Evolutionary conservation across 331 rosid genomes (phyloP).

Genomic region (Erythrophleum ivorense): DNA sequence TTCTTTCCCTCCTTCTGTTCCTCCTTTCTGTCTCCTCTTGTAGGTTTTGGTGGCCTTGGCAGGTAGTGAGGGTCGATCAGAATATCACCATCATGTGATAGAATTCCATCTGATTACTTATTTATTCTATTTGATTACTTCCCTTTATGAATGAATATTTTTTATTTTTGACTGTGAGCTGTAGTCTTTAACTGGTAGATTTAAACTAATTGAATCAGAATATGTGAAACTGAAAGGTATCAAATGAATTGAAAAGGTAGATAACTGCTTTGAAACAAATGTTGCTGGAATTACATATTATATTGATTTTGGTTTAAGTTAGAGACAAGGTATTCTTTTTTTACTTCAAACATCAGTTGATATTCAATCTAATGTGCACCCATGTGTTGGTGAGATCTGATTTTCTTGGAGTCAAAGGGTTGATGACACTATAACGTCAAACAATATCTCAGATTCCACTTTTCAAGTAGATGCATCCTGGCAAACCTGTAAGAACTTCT

Average conservation of each 20-base stretch:
- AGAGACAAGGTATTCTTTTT: constrained; percentile 68
- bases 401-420: constrained; percentile 54
- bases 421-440: constrained; percentile 58
- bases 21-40: no score
- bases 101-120: no score
- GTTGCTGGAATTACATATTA: constrained; percentile 89
- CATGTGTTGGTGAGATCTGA: constrained; percentile 32
- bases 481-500: constrained; percentile 90
- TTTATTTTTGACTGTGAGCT: background rate
- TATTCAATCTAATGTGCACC: constrained; percentile 27
- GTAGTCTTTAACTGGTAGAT: background rate
- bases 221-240: constrained; percentile 34
- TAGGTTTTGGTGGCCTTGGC: no score
- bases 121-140: no score
- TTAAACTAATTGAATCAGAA: constrained; percentile 15
- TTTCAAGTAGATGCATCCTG: constrained; percentile 94
- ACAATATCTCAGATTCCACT: constrained; percentile 61
- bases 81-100: no score
- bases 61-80: no score
- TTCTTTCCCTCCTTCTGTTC: no score
- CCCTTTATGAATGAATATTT: background rate
- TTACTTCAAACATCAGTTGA: constrained; percentile 4
- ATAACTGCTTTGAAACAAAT: constrained; percentile 75
- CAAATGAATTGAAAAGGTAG: constrained; percentile 68
- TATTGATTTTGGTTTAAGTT: constrained; percentile 86